Base-by-base conservation (phyloP, 257 asterid genomes). In the Fraxinus anomala region DNA sequence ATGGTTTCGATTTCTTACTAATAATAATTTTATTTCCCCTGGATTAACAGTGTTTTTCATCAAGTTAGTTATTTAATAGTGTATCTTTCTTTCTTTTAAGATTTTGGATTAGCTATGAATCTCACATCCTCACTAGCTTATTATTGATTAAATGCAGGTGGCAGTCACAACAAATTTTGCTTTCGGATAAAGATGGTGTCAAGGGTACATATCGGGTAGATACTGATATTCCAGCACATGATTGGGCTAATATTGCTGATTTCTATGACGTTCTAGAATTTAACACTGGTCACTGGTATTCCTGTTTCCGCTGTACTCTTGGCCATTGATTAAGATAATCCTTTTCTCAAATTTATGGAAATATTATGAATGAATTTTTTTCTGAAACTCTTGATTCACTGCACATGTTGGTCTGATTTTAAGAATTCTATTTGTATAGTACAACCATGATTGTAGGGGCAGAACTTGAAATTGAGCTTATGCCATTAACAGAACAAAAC, bases 221-320 rank as follows among this genome's bases (percentile, higher is more conserved):
- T 84, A 91, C 91, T 49, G 98, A 96, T 83, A 71, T 79, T 82
- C 99, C 98, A 68, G 94, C 99, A n/a, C 82, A 85, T 76, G 97
- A 91, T 74, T 96, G 97, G 99, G 89, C 94, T 37, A 84, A 79
- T 66, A 76, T 96, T 83, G 88, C 91, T 59, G 89, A 82, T 82
- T 92, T 96, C 86, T 93, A 93, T 79, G 82, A 89, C 82, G 97
- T 96, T 72, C 83, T 93, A 72, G 86, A 93, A 80, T 93, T 93
- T 89, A 93, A 93, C 83, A 96, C 98, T 77, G 98, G 99, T 70
- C 98, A 96, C 78, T 93, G 97, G 99, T 96, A 90, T 68, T 82
- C 79, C 73, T 75, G 68, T 6, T 75, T 84, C 86, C 65, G 76
- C 68, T 14, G 19, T 65, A 63, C 40, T 49, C 42, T 51, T 74